These are phyloP conservation scores for Lithocarpus polystachyus DNA, from an alignment of 306 rosid genomes.

Conservation along the genomic window DNA sequence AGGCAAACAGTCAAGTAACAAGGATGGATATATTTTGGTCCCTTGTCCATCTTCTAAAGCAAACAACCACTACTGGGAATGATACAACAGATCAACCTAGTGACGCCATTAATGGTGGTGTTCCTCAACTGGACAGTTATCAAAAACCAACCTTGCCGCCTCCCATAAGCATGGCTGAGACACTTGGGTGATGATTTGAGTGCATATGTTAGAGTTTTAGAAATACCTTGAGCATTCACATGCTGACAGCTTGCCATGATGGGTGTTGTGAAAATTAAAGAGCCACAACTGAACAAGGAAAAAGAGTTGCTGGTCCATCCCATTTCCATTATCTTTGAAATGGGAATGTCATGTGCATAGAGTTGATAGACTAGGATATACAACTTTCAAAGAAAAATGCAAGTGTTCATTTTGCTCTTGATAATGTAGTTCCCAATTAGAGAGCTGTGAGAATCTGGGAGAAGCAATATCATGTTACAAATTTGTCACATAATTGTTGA, in stretches of 20 bases:
- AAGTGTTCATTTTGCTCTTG: slow-evolving; percentile 11
- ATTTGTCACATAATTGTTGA: not conserved
- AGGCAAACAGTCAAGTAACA: slow-evolving; percentile 57
- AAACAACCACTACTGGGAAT: slow-evolving; percentile 26
- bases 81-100: slow-evolving; percentile 35
- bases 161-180: slow-evolving; percentile 41
- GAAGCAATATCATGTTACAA: not conserved
- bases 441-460: not conserved
- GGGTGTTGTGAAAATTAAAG: slow-evolving; percentile 27
- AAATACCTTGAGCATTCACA: slow-evolving; percentile 23
- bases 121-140: slow-evolving; percentile 26
- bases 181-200: slow-evolving; percentile 4
- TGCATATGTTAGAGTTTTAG: not conserved
- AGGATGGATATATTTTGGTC: slow-evolving; percentile 76
- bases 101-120: slow-evolving; percentile 29
- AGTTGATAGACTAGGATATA: slow-evolving; percentile 19
- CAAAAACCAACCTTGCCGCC: slow-evolving; percentile 30
- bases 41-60: slow-evolving; percentile 63
- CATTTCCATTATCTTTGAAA: not conserved
- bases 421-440: not conserved
- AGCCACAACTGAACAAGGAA: not conserved
- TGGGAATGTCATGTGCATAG: slow-evolving; percentile 21
- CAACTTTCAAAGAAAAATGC: slow-evolving; percentile 6
- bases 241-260: slow-evolving; percentile 6
- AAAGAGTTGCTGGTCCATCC: not conserved